Evolutionary conservation across 2,329 filamentous ascomycete species (phyloP).

Genomic region (Arthroderma sp.): DNA sequence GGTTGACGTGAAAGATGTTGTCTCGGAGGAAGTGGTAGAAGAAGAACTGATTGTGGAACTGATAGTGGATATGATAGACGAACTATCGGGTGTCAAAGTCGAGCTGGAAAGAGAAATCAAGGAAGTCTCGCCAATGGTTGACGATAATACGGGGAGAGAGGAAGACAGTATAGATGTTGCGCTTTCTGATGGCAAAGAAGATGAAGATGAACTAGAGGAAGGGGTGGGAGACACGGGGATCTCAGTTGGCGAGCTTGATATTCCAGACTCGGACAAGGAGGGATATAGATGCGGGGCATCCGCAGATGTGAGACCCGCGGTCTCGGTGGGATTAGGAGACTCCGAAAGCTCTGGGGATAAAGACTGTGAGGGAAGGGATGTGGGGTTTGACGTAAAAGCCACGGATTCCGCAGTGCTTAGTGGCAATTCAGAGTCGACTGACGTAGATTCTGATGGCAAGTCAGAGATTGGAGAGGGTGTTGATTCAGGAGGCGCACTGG

Average conservation of each 20-base stretch:
- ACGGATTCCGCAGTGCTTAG: neutral
- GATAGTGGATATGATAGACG: neutral
- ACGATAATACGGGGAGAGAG: no score
- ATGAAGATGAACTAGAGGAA: no score
- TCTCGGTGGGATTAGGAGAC: slow-evolving; percentile 1
- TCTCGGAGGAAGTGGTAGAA: slow-evolving; percentile 6
- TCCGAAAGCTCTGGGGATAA: neutral
- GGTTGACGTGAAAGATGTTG: slow-evolving; percentile 4
- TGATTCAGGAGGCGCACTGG: neutral
- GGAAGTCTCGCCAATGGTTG: no score
- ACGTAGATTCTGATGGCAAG: neutral
- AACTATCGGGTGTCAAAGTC: no score
- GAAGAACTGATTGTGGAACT: slow-evolving; percentile 4
- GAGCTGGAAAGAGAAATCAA: no score
- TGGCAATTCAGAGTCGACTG: neutral
- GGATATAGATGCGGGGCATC: neutral
- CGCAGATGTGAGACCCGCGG: neutral
- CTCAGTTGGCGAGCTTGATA: no score
- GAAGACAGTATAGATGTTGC: no score
- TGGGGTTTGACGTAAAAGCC: neutral
- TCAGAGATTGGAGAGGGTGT: neutral
- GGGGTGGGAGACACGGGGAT: no score
- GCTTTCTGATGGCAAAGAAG: no score
- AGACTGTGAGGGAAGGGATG: neutral
- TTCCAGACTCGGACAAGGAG: no score